These are phyloP conservation scores for Cyberlindnera nakhonratchasimensis DNA, from an alignment of 805 yeast species.

Conservation along the genomic window DNA sequence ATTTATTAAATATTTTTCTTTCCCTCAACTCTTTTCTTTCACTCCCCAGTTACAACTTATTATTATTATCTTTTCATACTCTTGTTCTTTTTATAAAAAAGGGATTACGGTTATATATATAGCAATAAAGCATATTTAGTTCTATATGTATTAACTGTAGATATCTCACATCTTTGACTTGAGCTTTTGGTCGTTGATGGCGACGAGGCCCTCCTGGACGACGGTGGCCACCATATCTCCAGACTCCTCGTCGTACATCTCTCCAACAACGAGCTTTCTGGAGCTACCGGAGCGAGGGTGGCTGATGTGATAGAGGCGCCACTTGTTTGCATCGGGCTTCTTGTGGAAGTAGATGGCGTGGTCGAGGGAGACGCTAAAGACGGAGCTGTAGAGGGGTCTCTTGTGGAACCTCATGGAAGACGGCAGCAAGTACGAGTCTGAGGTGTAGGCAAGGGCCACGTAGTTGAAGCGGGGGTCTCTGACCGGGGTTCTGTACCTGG, in stretches of 20 bases:
- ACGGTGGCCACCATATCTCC: constrained; percentile 54
- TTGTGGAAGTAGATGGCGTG: constrained; percentile 66
- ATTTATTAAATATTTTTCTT: too few relatives aligned
- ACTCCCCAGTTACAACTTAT: too few relatives aligned
- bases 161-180: constrained; percentile 5
- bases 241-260: constrained; percentile 39
- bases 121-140: too few relatives aligned
- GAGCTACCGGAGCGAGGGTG: constrained; percentile 49
- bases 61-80: too few relatives aligned
- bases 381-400: constrained; percentile 42
- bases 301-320: constrained; percentile 48
- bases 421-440: constrained; percentile 54
- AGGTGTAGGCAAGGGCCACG: constrained; percentile 55
- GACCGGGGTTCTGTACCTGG: constrained; percentile 17
- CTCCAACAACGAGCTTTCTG: constrained; percentile 55
- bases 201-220: constrained; percentile 61
- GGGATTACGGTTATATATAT: too few relatives aligned
- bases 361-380: constrained; percentile 59
- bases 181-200: constrained; percentile 19
- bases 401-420: constrained; percentile 50
- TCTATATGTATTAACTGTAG: background rate
- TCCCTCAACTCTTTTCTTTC: too few relatives aligned
- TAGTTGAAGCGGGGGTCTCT: constrained; percentile 40
- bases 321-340: constrained; percentile 43
- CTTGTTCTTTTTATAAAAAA: too few relatives aligned